Percentiles rank a stretch among this genome's conserved stretches.
phyloP scores from a whole-genome alignment of 1,139 yeast genomes.

The Spathaspora sp. region DNA sequence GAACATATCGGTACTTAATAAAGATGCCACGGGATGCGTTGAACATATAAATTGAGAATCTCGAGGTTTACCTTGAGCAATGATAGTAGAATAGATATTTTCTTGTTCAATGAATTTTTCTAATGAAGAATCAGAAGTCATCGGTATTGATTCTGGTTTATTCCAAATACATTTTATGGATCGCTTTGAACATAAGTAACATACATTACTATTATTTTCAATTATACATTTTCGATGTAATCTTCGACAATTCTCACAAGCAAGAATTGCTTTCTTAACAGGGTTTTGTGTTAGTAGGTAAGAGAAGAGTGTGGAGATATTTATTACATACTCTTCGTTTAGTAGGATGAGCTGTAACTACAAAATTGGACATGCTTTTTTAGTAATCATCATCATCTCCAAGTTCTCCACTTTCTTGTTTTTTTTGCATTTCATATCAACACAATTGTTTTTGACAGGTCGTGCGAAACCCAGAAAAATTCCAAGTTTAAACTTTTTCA shows the following conservation, averaged over 20 bases:
- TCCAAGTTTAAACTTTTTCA: background rate
- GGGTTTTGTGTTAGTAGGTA: no score
- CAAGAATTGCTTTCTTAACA: constrained; percentile 8
- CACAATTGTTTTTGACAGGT: background rate
- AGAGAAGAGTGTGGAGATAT: no score
- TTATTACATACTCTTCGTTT: constrained; percentile 7
- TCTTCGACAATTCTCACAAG: constrained; percentile 8
- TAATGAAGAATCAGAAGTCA: background rate
- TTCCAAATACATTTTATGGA: constrained; percentile 2
- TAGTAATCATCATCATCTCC: background rate
- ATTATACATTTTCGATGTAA: constrained; percentile 7
- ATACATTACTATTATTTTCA: background rate
- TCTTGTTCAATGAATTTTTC: constrained; percentile 7
- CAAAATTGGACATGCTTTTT: constrained; percentile 5
- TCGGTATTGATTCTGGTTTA: background rate
- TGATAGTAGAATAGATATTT: constrained; percentile 6
- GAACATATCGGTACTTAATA: constrained; percentile 27
- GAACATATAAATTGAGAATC: constrained; percentile 24
- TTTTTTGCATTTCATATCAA: background rate
- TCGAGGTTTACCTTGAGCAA: constrained; percentile 7
- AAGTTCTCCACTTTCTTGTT: background rate
- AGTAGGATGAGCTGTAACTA: constrained; percentile 5
- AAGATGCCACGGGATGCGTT: constrained; percentile 29
- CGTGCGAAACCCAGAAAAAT: background rate
- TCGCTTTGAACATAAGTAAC: constrained; percentile 1